Evolutionary conservation across 108 stramenopile species (phyloP).

Genomic region (Stephanodiscus minutulus): DNA sequence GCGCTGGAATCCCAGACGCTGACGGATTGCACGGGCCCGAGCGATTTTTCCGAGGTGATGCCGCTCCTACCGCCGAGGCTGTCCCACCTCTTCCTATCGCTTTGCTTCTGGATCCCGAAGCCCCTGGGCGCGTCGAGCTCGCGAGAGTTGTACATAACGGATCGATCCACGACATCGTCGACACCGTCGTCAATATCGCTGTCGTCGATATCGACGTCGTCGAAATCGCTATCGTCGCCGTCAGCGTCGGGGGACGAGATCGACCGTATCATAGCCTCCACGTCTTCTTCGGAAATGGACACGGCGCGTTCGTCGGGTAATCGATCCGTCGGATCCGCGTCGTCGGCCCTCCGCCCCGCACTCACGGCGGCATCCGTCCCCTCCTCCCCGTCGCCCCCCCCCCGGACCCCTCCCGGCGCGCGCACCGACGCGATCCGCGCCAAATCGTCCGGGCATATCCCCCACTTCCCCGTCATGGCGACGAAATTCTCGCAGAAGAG

Average conservation of each 20-base stretch:
- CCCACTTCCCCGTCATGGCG: conserved; percentile 63
- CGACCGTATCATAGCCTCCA: conserved; percentile 27
- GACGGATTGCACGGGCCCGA: conserved; percentile 23
- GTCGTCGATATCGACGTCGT: conserved; percentile 32
- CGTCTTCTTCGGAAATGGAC: conserved; percentile 22
- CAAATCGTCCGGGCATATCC: conserved; percentile 79
- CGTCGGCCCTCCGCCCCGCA: too few relatives aligned
- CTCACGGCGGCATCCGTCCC: too few relatives aligned
- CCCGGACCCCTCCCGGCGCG: conserved; percentile 17
- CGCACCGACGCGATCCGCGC: conserved; percentile 41
- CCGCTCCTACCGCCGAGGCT: conserved; percentile 45
- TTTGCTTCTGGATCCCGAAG: conserved; percentile 40
- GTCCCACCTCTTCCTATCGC: conserved; percentile 27
- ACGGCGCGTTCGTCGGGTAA: neutral
- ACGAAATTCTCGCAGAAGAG: conserved; percentile 79
- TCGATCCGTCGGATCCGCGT: neutral
- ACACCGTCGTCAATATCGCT: conserved; percentile 27
- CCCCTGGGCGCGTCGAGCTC: conserved; percentile 46
- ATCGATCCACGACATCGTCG: conserved; percentile 2
- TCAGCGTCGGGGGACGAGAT: neutral
- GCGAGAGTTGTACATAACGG: conserved; percentile 35
- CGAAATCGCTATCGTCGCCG: conserved; percentile 10
- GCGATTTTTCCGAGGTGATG: conserved; percentile 31
- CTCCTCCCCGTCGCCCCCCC: neutral
- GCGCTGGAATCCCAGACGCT: conserved; percentile 8